These are phyloP conservation scores for Pichia exigua DNA, from an alignment of 805 yeast genomes.

Conservation along the genomic window DNA sequence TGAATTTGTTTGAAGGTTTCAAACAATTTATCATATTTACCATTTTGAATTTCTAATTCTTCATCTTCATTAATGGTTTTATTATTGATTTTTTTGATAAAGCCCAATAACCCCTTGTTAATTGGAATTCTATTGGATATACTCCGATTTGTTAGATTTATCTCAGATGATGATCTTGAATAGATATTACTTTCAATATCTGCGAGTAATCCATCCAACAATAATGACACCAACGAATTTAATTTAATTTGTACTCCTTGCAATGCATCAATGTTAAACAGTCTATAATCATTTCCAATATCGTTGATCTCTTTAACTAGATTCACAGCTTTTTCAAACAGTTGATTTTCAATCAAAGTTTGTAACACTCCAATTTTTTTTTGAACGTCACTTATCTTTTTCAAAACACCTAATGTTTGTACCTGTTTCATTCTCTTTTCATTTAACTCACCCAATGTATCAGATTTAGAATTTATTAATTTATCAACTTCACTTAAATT, in stretches of 20 bases:
- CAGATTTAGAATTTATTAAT: constrained; percentile 38
- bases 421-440: constrained; percentile 53
- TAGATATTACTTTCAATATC: constrained; percentile 57
- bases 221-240: constrained; percentile 46
- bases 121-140: constrained; percentile 2
- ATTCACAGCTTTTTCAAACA: constrained; percentile 44
- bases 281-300: constrained; percentile 40
- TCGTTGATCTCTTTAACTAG: constrained; percentile 31
- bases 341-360: constrained; percentile 55
- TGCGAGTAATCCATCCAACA: constrained; percentile 69
- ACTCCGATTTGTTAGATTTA: background rate
- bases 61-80: constrained; percentile 4
- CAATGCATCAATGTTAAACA: constrained; percentile 55
- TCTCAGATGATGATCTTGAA: constrained; percentile 11
- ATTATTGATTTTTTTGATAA: constrained; percentile 5
- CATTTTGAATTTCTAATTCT: constrained; percentile 12
- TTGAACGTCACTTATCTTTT: constrained; percentile 54
- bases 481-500: constrained; percentile 16
- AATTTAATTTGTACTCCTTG: constrained; percentile 42
- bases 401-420: constrained; percentile 64
- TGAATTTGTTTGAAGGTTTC: constrained; percentile 16
- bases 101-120: constrained; percentile 9
- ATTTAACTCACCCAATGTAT: constrained; percentile 55
- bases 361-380: constrained; percentile 59
- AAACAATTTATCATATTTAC: constrained; percentile 16